These are phyloP conservation scores for Acacia concinna DNA, from an alignment of 331 rosid genomes.

Conservation along the genomic window DNA sequence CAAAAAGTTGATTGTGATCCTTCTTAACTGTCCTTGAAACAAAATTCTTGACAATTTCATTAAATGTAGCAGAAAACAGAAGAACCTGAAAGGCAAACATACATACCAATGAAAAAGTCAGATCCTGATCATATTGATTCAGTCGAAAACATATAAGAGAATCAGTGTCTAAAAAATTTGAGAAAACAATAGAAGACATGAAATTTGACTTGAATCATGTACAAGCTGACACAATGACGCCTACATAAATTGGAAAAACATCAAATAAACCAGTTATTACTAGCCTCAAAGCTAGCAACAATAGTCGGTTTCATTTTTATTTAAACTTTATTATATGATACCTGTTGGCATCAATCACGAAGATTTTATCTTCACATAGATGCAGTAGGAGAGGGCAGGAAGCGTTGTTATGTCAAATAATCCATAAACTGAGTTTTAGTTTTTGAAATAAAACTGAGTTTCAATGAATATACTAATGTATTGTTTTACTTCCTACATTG, in stretches of 20 bases:
- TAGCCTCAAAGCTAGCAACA: not conserved
- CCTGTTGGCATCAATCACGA: conserved; percentile 12
- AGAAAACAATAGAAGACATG: not conserved
- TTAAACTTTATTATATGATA: not conserved
- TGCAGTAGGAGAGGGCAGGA: not conserved
- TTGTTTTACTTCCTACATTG: not conserved
- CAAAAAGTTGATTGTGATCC: conserved; percentile 74
- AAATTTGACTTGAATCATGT: conserved; percentile 8
- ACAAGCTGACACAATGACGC: conserved; percentile 12
- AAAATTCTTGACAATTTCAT: conserved; percentile 68
- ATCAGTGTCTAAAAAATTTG: not conserved
- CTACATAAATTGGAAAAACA: conserved; percentile 1
- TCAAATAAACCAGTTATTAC: not conserved
- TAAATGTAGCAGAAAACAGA: conserved; percentile 89
- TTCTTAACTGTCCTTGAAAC: conserved; percentile 57
- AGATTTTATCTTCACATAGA: conserved; percentile 4
- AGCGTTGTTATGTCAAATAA: not conserved
- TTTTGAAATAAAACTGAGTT: not conserved
- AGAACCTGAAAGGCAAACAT: conserved; percentile 66
- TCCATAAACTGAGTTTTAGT: not conserved
- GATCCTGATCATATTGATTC: not conserved
- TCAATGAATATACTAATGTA: not conserved
- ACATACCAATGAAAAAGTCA: not conserved
- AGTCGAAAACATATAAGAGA: not conserved
- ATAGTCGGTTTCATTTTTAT: not conserved